These are phyloP conservation scores for Geranomyces michiganensis DNA, from an alignment of 192 early-diverging fungal genomes.

Conservation along the genomic window DNA sequence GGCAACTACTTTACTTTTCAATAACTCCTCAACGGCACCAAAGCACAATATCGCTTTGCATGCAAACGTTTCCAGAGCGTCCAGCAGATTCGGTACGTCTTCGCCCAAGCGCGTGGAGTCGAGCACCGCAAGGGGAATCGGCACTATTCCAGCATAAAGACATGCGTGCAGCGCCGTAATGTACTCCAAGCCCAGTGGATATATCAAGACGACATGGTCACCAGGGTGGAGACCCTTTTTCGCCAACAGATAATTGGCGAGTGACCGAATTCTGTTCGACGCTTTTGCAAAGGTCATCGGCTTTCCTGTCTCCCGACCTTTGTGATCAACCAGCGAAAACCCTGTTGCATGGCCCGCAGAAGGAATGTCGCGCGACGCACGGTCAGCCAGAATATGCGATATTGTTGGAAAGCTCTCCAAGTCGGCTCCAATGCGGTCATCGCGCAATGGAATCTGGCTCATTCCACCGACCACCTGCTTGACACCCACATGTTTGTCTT, in stretches of 20 bases:
- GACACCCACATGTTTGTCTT: slow-evolving; percentile 1
- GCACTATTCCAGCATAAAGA: slow-evolving; percentile 72
- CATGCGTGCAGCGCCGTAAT: slow-evolving; percentile 76
- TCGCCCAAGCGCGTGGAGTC: slow-evolving; percentile 68
- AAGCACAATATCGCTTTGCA: slow-evolving; percentile 65
- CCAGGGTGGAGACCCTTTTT: slow-evolving; percentile 55
- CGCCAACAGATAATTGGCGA: slow-evolving; percentile 67
- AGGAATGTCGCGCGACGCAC: slow-evolving; percentile 40
- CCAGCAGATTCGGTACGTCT: slow-evolving; percentile 68
- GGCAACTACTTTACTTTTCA: slow-evolving; percentile 65
- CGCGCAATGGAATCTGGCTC: slow-evolving; percentile 65
- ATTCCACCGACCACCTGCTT: slow-evolving; percentile 55
- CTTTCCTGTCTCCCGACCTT: slow-evolving; percentile 61
- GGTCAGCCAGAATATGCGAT: slow-evolving; percentile 74
- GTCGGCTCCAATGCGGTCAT: slow-evolving; percentile 73
- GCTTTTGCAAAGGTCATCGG: slow-evolving; percentile 72
- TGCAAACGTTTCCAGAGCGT: slow-evolving; percentile 64
- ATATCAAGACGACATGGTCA: slow-evolving; percentile 65
- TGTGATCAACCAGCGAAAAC: slow-evolving; percentile 60
- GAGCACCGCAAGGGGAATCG: slow-evolving; percentile 71
- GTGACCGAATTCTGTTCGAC: slow-evolving; percentile 62
- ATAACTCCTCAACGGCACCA: slow-evolving; percentile 62
- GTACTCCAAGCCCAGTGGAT: slow-evolving; percentile 72
- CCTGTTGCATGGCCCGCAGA: slow-evolving; percentile 67
- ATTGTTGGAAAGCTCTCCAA: slow-evolving; percentile 69